These are phyloP conservation scores for Malania oleifera DNA, from an alignment of 164 flowering plant genomes.

Conservation along the genomic window DNA sequence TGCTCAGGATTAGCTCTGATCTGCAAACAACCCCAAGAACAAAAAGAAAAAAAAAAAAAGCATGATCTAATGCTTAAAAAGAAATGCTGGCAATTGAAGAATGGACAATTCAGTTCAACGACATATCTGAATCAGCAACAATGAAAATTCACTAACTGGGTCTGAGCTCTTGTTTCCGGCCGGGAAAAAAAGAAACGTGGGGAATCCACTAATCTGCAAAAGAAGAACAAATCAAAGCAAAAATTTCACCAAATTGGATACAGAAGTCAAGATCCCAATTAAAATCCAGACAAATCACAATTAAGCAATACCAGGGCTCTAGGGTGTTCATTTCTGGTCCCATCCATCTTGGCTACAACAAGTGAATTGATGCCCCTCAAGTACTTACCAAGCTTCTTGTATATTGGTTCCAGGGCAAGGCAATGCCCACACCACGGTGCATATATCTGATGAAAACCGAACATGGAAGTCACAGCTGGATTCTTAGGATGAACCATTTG, in stretches of 20 bases:
- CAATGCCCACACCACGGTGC: slow-evolving; percentile 99
- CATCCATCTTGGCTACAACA: slow-evolving; percentile 95
- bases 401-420: slow-evolving; percentile 81
- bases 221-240: slow-evolving; percentile 6
- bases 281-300: too few relatives aligned
- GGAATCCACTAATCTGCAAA: slow-evolving; percentile 84
- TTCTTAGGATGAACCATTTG: slow-evolving; percentile 5
- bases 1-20: slow-evolving; percentile 69
- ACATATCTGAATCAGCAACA: too few relatives aligned
- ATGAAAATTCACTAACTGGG: slow-evolving; percentile 84
- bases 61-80: neutral
- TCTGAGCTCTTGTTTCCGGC: slow-evolving; percentile 90
- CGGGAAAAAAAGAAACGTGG: slow-evolving; percentile 85
- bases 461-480: too few relatives aligned
- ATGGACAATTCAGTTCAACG: too few relatives aligned
- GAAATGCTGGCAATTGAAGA: too few relatives aligned
- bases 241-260: too few relatives aligned
- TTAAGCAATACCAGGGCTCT: too few relatives aligned
- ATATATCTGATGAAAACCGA: slow-evolving; percentile 52
- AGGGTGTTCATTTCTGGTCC: slow-evolving; percentile 92
- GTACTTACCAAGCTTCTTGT: slow-evolving; percentile 90
- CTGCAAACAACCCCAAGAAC: slow-evolving; percentile 36
- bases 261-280: too few relatives aligned
- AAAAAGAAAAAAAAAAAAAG: neutral
- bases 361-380: slow-evolving; percentile 69